phyloP scores from a whole-genome alignment of 345 rosid species.

The Dovyalis caffra region DNA sequence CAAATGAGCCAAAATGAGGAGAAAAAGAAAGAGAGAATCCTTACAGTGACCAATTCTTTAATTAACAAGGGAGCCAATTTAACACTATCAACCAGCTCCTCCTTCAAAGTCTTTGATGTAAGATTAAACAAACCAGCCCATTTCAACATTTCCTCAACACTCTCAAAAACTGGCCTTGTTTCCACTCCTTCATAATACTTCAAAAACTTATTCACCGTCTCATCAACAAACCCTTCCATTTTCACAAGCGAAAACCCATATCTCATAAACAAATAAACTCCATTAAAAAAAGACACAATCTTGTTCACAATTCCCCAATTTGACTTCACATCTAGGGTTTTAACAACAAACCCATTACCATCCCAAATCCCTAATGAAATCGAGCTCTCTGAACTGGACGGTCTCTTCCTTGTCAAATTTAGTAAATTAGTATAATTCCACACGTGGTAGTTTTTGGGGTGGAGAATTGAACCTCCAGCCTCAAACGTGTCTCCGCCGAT shows the following conservation, averaged over 20 bases:
- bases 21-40: slow-evolving; percentile 6
- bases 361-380: slow-evolving; percentile 75
- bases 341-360: slow-evolving; percentile 61
- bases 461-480: slow-evolving; percentile 91
- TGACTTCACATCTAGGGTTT: slow-evolving; percentile 41
- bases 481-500: slow-evolving; percentile 68
- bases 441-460: slow-evolving; percentile 80
- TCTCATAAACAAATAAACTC: slow-evolving; percentile 49
- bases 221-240: slow-evolving; percentile 74
- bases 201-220: slow-evolving; percentile 61
- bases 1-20: neutral
- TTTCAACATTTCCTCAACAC: slow-evolving; percentile 84
- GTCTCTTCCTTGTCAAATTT: slow-evolving; percentile 42
- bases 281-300: slow-evolving; percentile 59
- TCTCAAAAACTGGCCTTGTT: slow-evolving; percentile 66
- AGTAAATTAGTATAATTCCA: slow-evolving; percentile 53
- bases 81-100: slow-evolving; percentile 40
- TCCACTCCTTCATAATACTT: slow-evolving; percentile 68
- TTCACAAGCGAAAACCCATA: slow-evolving; percentile 77
- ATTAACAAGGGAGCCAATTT: slow-evolving; percentile 55
- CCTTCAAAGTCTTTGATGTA: slow-evolving; percentile 59
- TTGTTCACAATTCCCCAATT: slow-evolving; percentile 47
- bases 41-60: slow-evolving; percentile 76
- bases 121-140: slow-evolving; percentile 83
- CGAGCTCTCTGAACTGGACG: slow-evolving; percentile 47